Base-by-base conservation (phyloP, 352 stramenopile species). In the Pythium guiyangense region DNA sequence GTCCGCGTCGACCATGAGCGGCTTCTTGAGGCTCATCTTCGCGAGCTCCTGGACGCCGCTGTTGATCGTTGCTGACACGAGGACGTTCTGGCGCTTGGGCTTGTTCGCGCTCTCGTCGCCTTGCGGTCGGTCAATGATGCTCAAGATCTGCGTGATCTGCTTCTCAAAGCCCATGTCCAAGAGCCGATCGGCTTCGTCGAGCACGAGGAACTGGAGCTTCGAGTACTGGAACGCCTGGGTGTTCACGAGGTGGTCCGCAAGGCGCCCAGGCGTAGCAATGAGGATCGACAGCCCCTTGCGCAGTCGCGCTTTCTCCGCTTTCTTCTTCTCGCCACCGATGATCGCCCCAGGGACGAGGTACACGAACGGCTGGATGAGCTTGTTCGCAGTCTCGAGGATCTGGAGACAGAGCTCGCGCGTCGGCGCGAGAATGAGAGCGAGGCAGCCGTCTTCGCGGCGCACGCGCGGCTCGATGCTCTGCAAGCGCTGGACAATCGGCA, bases 91-190 rank as follows among this genome's bases (percentile, higher is more conserved):
- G 12, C 81, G 70, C 34, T 43, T 54, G 11, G 26, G 29, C 15
- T 35, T 57, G 2, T 42, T 26, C 35, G 27, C 62, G 18, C 39
- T 55, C 48, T 80, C 78, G 45, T 34, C 45, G 49, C 79, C 80
- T 48, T 79, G 79, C 35, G 98, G 91, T n/a, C 82, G 79, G 54
- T 97, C 96, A 15, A 95, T 89, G 54, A 99, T 91, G 54, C 70
- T 70, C 56, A 99, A 80, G 65, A 99, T 99, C 48, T 97, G 87
- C 48, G 93, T 94, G 74, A 99, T 99, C 72, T 99, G 96, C 53
- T 97, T 98, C 74, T 99, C 96, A 64, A 99, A 99, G 29, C 97
- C 97, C 97, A 99, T 99, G 71, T 99, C 97, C 17, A 99, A 72
- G 91, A 99, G 96, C 37, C 97, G 86, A 90, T 99, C 98, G 66